Conservation (phyloP, 306 rosid genomes). For the Acmispon strigosus region DNA sequence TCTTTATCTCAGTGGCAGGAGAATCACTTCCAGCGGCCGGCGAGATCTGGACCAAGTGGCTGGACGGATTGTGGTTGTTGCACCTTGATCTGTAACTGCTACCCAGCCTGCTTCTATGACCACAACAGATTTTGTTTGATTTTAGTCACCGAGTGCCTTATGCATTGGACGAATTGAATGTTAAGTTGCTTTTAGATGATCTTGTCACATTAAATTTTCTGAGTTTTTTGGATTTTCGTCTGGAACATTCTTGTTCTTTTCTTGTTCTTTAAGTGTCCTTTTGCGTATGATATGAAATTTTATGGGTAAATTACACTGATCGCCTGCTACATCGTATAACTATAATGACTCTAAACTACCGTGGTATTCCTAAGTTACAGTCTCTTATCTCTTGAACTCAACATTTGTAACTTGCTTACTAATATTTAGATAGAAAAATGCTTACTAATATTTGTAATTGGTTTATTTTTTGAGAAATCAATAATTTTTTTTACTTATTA, state of each 20-base stretch:
- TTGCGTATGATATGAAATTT: neutral
- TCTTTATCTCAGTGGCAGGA: constrained; percentile 28
- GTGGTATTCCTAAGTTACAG: too few species aligned
- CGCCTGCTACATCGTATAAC: too few species aligned
- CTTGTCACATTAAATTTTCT: neutral
- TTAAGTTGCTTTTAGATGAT: neutral
- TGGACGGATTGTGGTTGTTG: constrained; percentile 25
- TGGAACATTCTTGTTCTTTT: neutral
- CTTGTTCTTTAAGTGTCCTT: neutral
- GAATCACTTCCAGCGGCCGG: constrained; percentile 31
- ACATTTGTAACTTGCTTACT: too few species aligned
- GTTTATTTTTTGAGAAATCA: too few species aligned
- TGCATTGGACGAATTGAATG: constrained; percentile 9
- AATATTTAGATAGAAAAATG: too few species aligned
- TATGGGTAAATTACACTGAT: too few species aligned
- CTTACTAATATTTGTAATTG: too few species aligned
- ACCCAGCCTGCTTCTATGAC: neutral
- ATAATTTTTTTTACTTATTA: too few species aligned
- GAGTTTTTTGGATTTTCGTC: neutral
- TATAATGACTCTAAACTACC: too few species aligned
- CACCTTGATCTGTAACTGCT: constrained; percentile 21
- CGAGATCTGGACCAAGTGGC: constrained; percentile 39
- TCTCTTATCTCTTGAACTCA: too few species aligned
- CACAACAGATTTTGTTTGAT: constrained; percentile 17
- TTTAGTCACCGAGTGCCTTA: constrained; percentile 1